Evolutionary conservation across 371 early-diverging fungal species (phyloP), one percentile per base, ranked within the genome.

Genomic region (Mucor plumbeus): DNA sequence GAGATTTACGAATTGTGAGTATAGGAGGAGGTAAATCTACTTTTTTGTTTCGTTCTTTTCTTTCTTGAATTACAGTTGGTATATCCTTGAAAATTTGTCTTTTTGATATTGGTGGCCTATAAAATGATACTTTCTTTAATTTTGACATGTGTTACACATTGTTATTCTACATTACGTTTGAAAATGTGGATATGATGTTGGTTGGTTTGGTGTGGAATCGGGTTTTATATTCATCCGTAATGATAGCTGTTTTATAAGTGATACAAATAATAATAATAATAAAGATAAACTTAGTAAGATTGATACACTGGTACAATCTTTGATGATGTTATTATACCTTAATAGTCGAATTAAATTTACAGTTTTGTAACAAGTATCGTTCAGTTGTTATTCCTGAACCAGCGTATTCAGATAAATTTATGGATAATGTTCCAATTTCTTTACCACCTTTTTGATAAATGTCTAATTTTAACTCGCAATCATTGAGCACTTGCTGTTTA

Each of bases 391-490:
- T 48, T 19, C 78, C 77, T 9, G 65, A 67, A 11, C 63, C 69
- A 39, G 78, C 82, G 62, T 84, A 84, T 62, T 81, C 84, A 21
- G 84, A 76, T 21, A 84, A 68, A 67, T 84, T 81, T 14, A 84
- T 63, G 8, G 68, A 60, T 39, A 84, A 65, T 26, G 54, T 73
- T 6, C 91, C 91, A 34, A 91, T 75, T 48, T 77, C 82, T 58
- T 81, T 77, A 19, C 81, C 86, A 19, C 87, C 87, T 67, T 87
- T 87, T 66, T 89, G 89, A 62, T 79, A 84, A 17, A 89, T 72
- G 50, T 75, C 80, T 17, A 89, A 67, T n/a, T 78, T 64, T 13
- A 90, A 70, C 47, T 90, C 90, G 64, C 85, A 87, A n/a, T 88
- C 83, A 19, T 71, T 75, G 19, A 91, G 69, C 19, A 82, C 62